Conservation (phyloP, 192 early-diverging fungal species). For the Martensiomyces pterosporus region DNA sequence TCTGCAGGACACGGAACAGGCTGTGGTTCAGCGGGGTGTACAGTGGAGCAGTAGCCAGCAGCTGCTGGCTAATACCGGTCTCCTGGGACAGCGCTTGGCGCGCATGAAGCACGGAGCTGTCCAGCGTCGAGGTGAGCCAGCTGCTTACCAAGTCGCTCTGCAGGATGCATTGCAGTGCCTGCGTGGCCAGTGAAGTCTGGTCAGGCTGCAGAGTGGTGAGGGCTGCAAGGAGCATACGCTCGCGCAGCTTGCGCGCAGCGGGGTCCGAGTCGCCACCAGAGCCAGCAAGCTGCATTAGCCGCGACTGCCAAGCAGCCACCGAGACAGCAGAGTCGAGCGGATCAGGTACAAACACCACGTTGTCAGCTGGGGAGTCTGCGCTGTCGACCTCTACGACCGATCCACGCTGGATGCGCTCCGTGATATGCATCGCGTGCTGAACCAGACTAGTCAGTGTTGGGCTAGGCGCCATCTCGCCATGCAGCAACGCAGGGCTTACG, state of each 20-base stretch:
- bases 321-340: conserved; percentile 12
- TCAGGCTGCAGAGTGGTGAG: conserved; percentile 16
- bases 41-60: conserved; percentile 12
- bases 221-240: conserved; percentile 29
- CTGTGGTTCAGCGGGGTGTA: conserved; percentile 16
- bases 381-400: conserved; percentile 2
- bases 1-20: conserved; percentile 14
- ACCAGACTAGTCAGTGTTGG: conserved; percentile 14
- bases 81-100: conserved; percentile 15
- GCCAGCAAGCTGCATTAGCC: conserved; percentile 5
- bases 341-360: conserved; percentile 5
- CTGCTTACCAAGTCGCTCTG: too few relatives aligned
- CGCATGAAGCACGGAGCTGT: conserved; percentile 4
- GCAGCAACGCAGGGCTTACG: conserved; percentile 6
- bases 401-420: conserved; percentile 43
- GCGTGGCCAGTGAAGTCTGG: background rate
- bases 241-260: background rate
- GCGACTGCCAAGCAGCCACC: conserved; percentile 29
- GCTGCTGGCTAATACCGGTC: background rate
- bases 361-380: background rate
- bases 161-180: conserved; percentile 1
- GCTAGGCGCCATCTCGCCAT: background rate
- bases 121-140: too few relatives aligned
- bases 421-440: conserved; percentile 25
- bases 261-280: background rate